phyloP scores from a whole-genome alignment of 257 asterid species.

The Solanum neorickii region DNA sequence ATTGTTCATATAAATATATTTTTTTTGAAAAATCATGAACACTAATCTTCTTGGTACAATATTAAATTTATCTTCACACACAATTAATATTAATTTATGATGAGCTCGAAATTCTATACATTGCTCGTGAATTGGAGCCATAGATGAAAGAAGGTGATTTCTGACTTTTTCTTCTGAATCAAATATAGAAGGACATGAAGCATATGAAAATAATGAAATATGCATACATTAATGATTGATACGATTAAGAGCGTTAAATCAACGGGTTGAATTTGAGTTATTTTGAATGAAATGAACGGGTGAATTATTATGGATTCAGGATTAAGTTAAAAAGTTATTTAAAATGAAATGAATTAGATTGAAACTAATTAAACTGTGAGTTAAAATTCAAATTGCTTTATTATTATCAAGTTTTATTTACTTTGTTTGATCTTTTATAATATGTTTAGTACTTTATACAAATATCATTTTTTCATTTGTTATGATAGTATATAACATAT shows the following conservation, averaged over 20 bases:
- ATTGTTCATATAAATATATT: not conserved
- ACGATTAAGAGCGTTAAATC: not conserved
- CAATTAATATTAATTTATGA: not conserved
- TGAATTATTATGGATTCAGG: not conserved
- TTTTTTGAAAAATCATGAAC: not conserved
- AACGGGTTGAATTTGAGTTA: not conserved
- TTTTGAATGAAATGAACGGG: too few relatives aligned
- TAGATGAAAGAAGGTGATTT: not conserved
- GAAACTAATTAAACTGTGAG: not conserved
- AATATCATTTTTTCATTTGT: too few relatives aligned
- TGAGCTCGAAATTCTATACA: not conserved
- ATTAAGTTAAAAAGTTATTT: not conserved
- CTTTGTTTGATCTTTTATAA: not conserved
- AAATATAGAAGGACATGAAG: not conserved
- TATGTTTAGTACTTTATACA: not conserved
- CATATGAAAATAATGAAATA: not conserved
- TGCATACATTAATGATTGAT: not conserved
- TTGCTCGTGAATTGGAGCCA: not conserved
- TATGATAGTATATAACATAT: not conserved
- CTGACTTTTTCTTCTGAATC: not conserved
- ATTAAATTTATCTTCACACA: not conserved
- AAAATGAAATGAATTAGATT: not conserved
- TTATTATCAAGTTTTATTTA: not conserved
- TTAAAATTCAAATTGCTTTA: not conserved
- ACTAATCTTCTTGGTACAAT: not conserved